Base-by-base conservation (phyloP, 345 rosid species). In the Arabidopsis suecica region DNA sequence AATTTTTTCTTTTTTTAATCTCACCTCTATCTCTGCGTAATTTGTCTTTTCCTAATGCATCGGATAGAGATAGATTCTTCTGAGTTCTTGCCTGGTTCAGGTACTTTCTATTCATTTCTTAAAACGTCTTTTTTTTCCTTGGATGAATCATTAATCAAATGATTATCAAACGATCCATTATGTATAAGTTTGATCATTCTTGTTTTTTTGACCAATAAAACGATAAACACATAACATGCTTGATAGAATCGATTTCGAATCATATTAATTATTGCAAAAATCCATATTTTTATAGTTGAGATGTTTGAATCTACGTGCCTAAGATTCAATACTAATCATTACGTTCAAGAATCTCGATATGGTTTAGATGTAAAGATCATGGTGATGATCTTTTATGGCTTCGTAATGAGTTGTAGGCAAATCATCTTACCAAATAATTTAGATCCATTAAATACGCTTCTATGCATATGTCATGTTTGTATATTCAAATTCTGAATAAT, bases 11-110 rank as follows among this genome's bases (percentile, higher is more conserved):
- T 25, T n/a, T 34, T 34, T 5, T 5, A 6, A 38, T 11, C 45
- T 12, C 50, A n/a, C 50, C 50, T n/a, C 14, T 13, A n/a, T 53
- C 6, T 42, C 36, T 72, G 12, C 44, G 16, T 40, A 61, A 11
- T n/a, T 36, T 72, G 41, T 61, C 40, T 51, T 51, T 30, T 28
- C 34, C 42, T 11, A 20, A 42, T 69, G 73, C 65, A 54, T 72
- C 22, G 34, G 12, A 48, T 36, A 55, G 44, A 65, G 65, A 18
- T 57, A 63, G 64, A 74, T 51, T 34, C 28, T 75, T 61, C 60
- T 40, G 55, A 28, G 73, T 59, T 75, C 69, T 60, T 75, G 73
- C 62, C 30, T 68, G 55, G 9, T 67, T 75, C 68, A 67, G 61
- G 73, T 75, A 67, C 18, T 14, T 48, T 13, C n/a, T n/a, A 1